phyloP scores from a whole-genome alignment of 1,139 yeast species.

The Protomyces lactucae-debilis region DNA sequence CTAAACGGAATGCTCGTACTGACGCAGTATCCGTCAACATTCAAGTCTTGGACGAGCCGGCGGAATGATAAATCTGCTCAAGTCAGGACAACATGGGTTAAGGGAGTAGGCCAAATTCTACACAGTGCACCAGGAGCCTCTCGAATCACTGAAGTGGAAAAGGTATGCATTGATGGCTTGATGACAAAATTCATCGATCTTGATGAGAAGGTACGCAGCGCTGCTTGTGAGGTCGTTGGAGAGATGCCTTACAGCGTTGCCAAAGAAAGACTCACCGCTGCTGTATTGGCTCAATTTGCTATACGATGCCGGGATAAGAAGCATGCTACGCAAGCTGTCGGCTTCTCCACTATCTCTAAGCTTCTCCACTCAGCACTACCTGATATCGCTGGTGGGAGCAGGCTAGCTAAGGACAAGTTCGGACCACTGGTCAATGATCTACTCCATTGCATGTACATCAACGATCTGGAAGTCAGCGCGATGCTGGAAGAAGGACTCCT shows the following conservation, averaged over 20 bases:
- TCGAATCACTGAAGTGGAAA: conserved; percentile 42
- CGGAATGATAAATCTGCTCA: conserved; percentile 61
- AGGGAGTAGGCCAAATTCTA: conserved; percentile 49
- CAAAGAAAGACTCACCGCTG: conserved; percentile 41
- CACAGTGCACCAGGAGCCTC: conserved; percentile 39
- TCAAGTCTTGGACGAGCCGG: conserved; percentile 69
- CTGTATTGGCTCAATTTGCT: conserved; percentile 51
- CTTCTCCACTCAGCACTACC: conserved; percentile 45
- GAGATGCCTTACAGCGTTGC: conserved; percentile 41
- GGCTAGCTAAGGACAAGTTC: conserved; percentile 34
- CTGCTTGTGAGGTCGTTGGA: conserved; percentile 51
- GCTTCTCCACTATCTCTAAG: conserved; percentile 54
- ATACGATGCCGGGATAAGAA: conserved; percentile 69
- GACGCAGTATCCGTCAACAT: conserved; percentile 56
- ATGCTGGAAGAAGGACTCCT: conserved; percentile 59
- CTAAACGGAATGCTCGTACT: conserved; percentile 54
- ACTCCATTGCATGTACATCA: conserved; percentile 66
- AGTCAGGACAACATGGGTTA: conserved; percentile 70
- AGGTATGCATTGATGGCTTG: conserved; percentile 56
- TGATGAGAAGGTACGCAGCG: conserved; percentile 66
- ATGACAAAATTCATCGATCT: conserved; percentile 67
- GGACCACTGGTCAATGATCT: conserved; percentile 62
- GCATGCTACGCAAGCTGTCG: conserved; percentile 57
- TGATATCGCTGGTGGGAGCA: conserved; percentile 36
- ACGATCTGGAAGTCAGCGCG: conserved; percentile 64